Evolutionary conservation across 352 stramenopile genomes (phyloP).

Genomic region (Globisporangium sylvaticum): DNA sequence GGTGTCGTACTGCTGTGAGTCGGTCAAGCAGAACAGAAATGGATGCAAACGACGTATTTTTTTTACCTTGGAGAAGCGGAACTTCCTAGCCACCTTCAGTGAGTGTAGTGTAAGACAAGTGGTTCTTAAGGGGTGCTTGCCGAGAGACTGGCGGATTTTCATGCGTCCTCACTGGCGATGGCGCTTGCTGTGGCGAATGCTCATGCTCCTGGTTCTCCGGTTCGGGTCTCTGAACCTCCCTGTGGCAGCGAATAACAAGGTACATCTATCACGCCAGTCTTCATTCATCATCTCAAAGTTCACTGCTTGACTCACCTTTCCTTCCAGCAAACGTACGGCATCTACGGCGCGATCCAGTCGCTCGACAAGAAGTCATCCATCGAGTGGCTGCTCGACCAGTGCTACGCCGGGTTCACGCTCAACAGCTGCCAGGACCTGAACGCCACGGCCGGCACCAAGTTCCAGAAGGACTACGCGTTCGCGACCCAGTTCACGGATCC

Average conservation of each 20-base stretch:
- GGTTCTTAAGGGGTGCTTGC: too few relatives aligned
- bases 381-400: slow-evolving; percentile 42
- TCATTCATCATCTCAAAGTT: neutral
- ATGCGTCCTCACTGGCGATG: neutral
- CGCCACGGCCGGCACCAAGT: slow-evolving; percentile 24
- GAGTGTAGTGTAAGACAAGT: too few relatives aligned
- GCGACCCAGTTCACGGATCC: slow-evolving; percentile 54
- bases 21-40: neutral
- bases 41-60: neutral
- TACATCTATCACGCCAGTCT: neutral
- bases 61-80: too few relatives aligned
- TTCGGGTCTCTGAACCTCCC: too few relatives aligned
- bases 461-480: slow-evolving; percentile 51
- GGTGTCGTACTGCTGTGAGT: slow-evolving; percentile 69
- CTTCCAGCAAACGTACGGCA: slow-evolving; percentile 44
- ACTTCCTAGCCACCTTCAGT: too few relatives aligned
- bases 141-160: neutral
- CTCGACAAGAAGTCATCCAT: slow-evolving; percentile 33
- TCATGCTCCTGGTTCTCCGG: neutral
- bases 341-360: slow-evolving; percentile 58
- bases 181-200: neutral
- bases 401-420: slow-evolving; percentile 59
- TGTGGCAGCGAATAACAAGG: neutral
- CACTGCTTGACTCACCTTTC: neutral
- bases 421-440: slow-evolving; percentile 57